phyloP scores from a whole-genome alignment of 1,284 basidiomycete species.

The Hemileia vastatrix region DNA sequence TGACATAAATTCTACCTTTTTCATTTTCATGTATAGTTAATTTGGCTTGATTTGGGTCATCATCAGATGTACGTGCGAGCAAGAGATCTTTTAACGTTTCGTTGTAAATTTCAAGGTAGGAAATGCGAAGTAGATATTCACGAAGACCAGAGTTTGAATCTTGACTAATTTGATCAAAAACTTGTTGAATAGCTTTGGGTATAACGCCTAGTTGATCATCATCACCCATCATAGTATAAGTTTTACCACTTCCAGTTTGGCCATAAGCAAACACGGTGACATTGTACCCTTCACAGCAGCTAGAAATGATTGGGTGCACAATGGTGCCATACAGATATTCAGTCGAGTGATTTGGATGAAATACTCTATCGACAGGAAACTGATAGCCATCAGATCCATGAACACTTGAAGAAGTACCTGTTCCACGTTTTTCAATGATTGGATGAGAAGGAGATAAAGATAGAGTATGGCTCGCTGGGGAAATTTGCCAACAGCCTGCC shows the following conservation, averaged over 20 bases:
- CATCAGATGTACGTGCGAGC: neutral
- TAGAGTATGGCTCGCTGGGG: slow-evolving; percentile 2
- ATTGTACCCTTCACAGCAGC: slow-evolving; percentile 94
- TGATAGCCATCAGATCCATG: slow-evolving; percentile 23
- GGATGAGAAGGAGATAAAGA: slow-evolving; percentile 21
- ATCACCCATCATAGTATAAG: slow-evolving; percentile 67
- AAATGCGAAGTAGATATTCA: slow-evolving; percentile 50
- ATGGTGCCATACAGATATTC: slow-evolving; percentile 9
- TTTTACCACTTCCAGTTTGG: slow-evolving; percentile 77
- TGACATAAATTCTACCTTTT: slow-evolving; percentile 46
- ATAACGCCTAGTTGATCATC: slow-evolving; percentile 85
- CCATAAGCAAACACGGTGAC: slow-evolving; percentile 92
- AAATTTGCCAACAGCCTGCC: slow-evolving; percentile 14
- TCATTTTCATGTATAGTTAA: slow-evolving; percentile 17
- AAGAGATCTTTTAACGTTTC: slow-evolving; percentile 52
- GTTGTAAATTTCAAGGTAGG: slow-evolving; percentile 55
- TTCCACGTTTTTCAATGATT: slow-evolving; percentile 21
- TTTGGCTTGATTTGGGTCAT: neutral
- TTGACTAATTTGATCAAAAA: slow-evolving; percentile 50
- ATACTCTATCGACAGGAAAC: slow-evolving; percentile 16
- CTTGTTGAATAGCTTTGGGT: slow-evolving; percentile 65
- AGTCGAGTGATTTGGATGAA: slow-evolving; percentile 10
- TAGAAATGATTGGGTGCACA: slow-evolving; percentile 50
- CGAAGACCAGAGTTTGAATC: slow-evolving; percentile 35
- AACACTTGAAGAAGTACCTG: slow-evolving; percentile 19